Evolutionary conservation across 352 stramenopile genomes (phyloP).

Genomic region (Pythium sp.): DNA sequence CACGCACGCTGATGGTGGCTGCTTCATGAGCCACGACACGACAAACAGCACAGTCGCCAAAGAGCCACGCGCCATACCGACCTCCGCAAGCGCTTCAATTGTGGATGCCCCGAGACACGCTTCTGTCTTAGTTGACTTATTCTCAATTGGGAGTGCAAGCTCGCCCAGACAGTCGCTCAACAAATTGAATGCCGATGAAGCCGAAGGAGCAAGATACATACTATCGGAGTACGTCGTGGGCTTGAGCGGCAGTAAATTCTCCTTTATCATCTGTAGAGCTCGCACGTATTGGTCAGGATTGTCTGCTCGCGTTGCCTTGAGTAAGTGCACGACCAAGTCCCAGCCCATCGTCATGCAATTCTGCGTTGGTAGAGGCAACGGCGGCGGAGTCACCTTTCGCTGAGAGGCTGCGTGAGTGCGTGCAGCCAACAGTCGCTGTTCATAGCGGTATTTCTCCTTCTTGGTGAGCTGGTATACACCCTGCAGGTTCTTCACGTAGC

Average conservation of each 20-base stretch:
- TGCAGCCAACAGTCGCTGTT: conserved; percentile 58
- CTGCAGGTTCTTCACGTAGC: conserved; percentile 76
- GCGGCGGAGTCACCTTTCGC: conserved; percentile 65
- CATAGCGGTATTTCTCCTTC: conserved; percentile 78
- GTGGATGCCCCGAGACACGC: conserved; percentile 39
- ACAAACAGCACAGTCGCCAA: conserved; percentile 70
- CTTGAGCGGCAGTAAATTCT: conserved; percentile 65
- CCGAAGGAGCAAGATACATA: conserved; percentile 80
- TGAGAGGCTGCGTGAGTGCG: conserved; percentile 57
- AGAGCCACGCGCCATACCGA: conserved; percentile 70
- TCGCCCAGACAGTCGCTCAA: conserved; percentile 68
- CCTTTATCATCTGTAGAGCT: conserved; percentile 74
- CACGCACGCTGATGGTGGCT: conserved; percentile 37
- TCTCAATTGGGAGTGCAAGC: conserved; percentile 27
- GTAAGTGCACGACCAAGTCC: conserved; percentile 71
- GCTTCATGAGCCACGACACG: conserved; percentile 69
- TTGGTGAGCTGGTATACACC: conserved; percentile 71
- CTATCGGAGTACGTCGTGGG: conserved; percentile 78
- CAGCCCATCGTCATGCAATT: conserved; percentile 84
- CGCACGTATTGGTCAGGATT: conserved; percentile 67
- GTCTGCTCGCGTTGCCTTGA: conserved; percentile 62
- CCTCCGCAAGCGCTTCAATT: conserved; percentile 71
- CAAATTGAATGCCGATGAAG: conserved; percentile 66
- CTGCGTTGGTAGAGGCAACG: conserved; percentile 76
- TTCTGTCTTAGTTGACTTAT: conserved; percentile 24